Conservation (phyloP, 306 rosid species). For the Clitoria ternatea region DNA sequence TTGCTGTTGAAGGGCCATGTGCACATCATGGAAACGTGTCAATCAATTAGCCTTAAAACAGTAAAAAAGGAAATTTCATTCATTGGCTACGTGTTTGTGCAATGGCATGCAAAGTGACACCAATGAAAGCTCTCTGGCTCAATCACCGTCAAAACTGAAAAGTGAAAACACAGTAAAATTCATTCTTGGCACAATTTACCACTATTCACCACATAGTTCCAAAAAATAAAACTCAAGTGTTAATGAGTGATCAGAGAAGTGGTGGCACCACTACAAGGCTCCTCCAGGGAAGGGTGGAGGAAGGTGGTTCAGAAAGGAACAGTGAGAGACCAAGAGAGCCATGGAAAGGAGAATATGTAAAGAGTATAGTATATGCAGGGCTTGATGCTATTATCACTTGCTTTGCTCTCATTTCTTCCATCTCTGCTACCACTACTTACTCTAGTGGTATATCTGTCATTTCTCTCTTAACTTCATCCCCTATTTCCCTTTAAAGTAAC, state of each 20-base stretch:
- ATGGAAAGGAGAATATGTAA: conserved; percentile 45
- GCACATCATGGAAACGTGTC: conserved; percentile 27
- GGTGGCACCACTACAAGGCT: conserved; percentile 22
- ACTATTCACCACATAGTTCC: not conserved
- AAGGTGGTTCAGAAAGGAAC: not conserved
- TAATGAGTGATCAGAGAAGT: conserved; percentile 21
- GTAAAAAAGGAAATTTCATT: not conserved
- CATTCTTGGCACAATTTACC: not conserved
- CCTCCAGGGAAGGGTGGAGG: not conserved
- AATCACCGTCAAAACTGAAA: not conserved
- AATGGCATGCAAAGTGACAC: conserved; percentile 42
- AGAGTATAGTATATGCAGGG: conserved; percentile 50
- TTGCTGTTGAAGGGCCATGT: not conserved
- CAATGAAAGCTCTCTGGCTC: not conserved
- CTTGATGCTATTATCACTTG: conserved; percentile 60
- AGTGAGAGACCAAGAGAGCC: conserved; percentile 56
- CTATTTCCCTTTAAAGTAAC: too few relatives aligned
- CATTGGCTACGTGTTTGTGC: conserved; percentile 31
- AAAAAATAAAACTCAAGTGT: not conserved
- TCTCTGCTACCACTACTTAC: conserved; percentile 43
- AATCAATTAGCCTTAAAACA: not conserved
- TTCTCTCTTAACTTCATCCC: not conserved
- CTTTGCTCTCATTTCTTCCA: conserved; percentile 63
- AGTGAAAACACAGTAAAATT: not conserved
- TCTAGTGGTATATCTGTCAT: conserved; percentile 28